Base-by-base conservation (phyloP, 352 stramenopile species). In the Phytophthora syringae region DNA sequence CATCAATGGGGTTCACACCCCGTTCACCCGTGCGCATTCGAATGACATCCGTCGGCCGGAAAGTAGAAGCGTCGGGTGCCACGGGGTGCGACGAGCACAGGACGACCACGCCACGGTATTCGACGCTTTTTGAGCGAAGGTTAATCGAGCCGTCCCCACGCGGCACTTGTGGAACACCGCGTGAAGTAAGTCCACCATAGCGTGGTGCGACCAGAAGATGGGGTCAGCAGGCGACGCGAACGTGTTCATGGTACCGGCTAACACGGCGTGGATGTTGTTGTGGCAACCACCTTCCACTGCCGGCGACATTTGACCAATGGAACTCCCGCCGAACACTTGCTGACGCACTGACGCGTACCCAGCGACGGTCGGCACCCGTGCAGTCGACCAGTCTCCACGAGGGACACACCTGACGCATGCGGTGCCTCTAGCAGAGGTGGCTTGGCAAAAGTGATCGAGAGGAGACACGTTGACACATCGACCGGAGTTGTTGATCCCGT, bases 191-290 rank as follows among this genome's bases (percentile, higher is more conserved):
- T 94, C 86, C 5, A 94, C 62, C 57, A 78, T 88, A 2, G 79
- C 70, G 63, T 94, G 86, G 50, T 92, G 81, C 20, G 82, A 92
- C 74, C 75, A 94, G 60, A 94, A 94, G 21, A 93, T 65, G 11
- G 84, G 84, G 39, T 94, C 86, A 0, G 71, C 28, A 0, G 84
- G 80, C 13, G 82, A 79, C 28, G 72, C 64, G 48, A 89, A 83
- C 2, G 74, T 82, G 2, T 61, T 58, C 75, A 94, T 92, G 7
- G 71, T 78, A 15, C 71, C 65, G n/a, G n/a, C 77, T 9, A 93
- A 56, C 21, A 70, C 68, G 3, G 62, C 67, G 66, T 94, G 84
- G 3, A 93, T 66, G 36, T 80, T 85, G 69, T 92, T 90, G 80
- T 94, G 83, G 34, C 69, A 68, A 0, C 79, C 79, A 12, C 58